Conservation (phyloP, 2,329 filamentous ascomycete species). For the Xylariaceae sp. region DNA sequence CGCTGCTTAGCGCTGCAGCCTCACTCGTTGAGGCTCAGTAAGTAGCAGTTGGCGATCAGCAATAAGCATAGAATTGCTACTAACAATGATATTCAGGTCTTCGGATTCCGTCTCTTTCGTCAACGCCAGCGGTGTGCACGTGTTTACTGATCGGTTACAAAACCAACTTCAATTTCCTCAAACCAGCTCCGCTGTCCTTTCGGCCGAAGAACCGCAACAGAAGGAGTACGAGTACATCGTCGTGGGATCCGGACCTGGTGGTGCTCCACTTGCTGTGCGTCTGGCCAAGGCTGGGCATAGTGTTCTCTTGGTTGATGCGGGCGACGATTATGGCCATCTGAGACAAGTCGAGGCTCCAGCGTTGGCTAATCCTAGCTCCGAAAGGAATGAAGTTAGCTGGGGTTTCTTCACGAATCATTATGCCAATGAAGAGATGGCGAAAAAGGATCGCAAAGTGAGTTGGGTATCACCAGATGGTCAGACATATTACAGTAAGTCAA, state of each 20-base stretch:
- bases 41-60: no score
- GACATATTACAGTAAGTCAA: constrained; percentile 41
- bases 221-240: constrained; percentile 59
- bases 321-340: constrained; percentile 52
- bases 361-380: constrained; percentile 50
- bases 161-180: background rate
- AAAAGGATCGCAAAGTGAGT: constrained; percentile 56
- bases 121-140: background rate
- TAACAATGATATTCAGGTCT: no score
- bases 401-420: constrained; percentile 64
- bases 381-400: constrained; percentile 56
- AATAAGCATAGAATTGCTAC: no score
- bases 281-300: constrained; percentile 58
- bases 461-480: constrained; percentile 50
- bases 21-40: background rate
- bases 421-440: constrained; percentile 49
- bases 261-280: constrained; percentile 56
- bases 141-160: background rate
- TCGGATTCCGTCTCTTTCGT: background rate
- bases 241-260: constrained; percentile 61
- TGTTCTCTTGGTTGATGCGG: constrained; percentile 58
- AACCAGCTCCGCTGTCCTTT: background rate
- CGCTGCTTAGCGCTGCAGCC: background rate
- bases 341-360: constrained; percentile 54
- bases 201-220: constrained; percentile 8